Conservation (phyloP, 2,329 filamentous ascomycete genomes). For the Alternaria incomplexa region DNA sequence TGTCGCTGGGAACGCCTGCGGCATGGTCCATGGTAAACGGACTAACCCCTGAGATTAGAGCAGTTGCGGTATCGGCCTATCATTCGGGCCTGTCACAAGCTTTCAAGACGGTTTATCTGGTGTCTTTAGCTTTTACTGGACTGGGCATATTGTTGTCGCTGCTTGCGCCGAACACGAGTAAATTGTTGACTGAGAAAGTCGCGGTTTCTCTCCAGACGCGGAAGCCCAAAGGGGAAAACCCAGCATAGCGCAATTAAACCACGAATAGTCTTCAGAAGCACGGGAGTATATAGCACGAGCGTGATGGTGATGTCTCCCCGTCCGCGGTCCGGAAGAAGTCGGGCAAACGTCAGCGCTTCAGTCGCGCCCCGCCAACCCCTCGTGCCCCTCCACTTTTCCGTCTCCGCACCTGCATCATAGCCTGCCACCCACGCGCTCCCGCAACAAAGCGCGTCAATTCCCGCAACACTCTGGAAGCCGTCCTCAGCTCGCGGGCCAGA, state of each 20-base stretch:
- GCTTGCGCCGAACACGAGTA: not conserved
- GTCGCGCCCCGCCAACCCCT: slow-evolving; percentile 20
- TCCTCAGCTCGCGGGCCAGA: slow-evolving; percentile 4
- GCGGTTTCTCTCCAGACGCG: not conserved
- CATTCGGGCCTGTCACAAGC: not conserved
- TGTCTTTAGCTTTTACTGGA: not conserved
- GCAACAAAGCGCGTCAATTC: slow-evolving; percentile 32
- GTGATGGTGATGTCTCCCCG: slow-evolving; percentile 6
- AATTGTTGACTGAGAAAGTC: not conserved
- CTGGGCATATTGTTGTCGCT: not conserved
- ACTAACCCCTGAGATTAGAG: not conserved
- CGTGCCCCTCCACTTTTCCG: slow-evolving; percentile 29
- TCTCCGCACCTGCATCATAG: slow-evolving; percentile 28
- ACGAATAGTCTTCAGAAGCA: not conserved
- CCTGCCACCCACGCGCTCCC: slow-evolving; percentile 18
- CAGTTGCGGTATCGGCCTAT: not conserved
- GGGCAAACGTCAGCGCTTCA: slow-evolving; percentile 16
- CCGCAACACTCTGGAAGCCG: not conserved
- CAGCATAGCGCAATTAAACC: not conserved
- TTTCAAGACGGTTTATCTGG: not conserved
- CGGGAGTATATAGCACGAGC: not conserved
- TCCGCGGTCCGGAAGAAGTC: slow-evolving; percentile 41
- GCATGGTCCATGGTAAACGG: not conserved
- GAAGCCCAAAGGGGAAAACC: not conserved
- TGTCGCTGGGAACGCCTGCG: not conserved